Percentiles rank a stretch among this genome's conserved stretches.
Conservation (phyloP, 345 rosid species). For the Durio zibethinus region DNA sequence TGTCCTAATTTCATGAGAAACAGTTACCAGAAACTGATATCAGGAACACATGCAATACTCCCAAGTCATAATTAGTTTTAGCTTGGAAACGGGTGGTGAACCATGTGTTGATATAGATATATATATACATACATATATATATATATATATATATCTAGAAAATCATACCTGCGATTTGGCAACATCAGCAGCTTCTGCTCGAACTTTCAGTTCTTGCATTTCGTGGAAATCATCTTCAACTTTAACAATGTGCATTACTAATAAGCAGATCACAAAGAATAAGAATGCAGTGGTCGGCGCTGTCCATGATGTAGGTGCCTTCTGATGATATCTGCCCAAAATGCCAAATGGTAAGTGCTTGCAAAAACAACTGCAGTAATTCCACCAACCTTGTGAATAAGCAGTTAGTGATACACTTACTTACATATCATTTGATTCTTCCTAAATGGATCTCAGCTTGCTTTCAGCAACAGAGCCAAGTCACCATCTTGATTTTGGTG, state of each 20-base stretch:
- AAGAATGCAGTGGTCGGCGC: constrained; percentile 62
- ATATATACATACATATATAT: too few species aligned
- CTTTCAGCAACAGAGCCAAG: constrained; percentile 64
- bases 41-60: constrained; percentile 16
- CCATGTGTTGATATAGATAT: too few species aligned
- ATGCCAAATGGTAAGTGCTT: constrained; percentile 5
- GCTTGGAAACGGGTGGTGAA: not conserved
- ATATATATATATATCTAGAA: not conserved
- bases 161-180: constrained; percentile 81
- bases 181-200: constrained; percentile 96
- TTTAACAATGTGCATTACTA: constrained; percentile 71
- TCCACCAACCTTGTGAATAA: not conserved
- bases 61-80: constrained; percentile 3
- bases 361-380: constrained; percentile 3
- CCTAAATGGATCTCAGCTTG: constrained; percentile 86
- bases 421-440: constrained; percentile 88
- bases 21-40: constrained; percentile 85
- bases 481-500: constrained; percentile 76
- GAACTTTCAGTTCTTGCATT: constrained; percentile 74
- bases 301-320: constrained; percentile 64
- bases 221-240: constrained; percentile 80
- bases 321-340: constrained; percentile 64
- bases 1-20: constrained; percentile 93
- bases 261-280: constrained; percentile 66
- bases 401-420: constrained; percentile 32